phyloP scores from a whole-genome alignment of 208 protist species.

The Naegleria lovaniensis region DNA sequence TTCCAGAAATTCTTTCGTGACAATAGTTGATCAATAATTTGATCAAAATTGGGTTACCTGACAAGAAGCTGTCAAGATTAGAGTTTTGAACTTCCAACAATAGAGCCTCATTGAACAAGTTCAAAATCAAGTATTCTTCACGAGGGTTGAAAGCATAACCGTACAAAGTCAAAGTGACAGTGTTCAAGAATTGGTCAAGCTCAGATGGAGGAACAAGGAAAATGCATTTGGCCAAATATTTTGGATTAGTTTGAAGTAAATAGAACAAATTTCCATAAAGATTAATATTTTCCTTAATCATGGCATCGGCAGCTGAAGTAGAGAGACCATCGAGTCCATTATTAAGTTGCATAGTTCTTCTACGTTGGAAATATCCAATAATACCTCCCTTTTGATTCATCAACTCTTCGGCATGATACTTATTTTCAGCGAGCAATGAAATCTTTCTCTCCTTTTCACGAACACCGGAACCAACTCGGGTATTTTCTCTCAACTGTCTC shows the following conservation, averaged over 20 bases:
- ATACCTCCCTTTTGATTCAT: constrained; percentile 44
- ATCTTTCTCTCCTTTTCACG: constrained; percentile 60
- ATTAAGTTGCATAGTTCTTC: background rate
- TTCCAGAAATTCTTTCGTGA: constrained; percentile 43
- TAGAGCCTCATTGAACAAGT: constrained; percentile 55
- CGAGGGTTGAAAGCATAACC: constrained; percentile 57
- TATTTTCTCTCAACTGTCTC: constrained; percentile 50
- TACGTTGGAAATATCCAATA: background rate
- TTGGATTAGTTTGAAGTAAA: constrained; percentile 59
- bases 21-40: constrained; percentile 60
- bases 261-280: constrained; percentile 62
- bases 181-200: constrained; percentile 52
- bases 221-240: constrained; percentile 55
- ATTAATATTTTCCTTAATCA: background rate
- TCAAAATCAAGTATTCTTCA: constrained; percentile 61
- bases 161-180: constrained; percentile 57
- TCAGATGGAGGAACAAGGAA: constrained; percentile 44
- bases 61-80: constrained; percentile 45
- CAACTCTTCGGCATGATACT: constrained; percentile 44
- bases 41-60: constrained; percentile 47
- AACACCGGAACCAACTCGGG: constrained; percentile 47
- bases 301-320: background rate
- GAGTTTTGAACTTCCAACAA: constrained; percentile 48
- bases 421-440: constrained; percentile 56
- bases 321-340: background rate